Evolutionary conservation across 2,329 filamentous ascomycete species (phyloP).

Genomic region (Alternaria gansuensis): DNA sequence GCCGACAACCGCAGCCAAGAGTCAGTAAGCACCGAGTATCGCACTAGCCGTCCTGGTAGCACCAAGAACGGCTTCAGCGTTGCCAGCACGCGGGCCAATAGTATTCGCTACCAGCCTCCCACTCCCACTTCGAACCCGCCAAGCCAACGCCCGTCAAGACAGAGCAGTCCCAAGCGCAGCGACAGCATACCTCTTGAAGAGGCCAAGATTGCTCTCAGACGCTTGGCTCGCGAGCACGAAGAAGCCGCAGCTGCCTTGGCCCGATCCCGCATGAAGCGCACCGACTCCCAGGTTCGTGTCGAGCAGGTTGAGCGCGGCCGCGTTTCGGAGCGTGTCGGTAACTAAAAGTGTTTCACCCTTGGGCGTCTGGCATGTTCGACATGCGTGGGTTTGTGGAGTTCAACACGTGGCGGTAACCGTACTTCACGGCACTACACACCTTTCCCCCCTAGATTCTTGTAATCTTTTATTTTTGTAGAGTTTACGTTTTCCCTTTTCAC

Average conservation of each 20-base stretch:
- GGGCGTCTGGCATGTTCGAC: constrained; percentile 4
- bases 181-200: constrained; percentile 44
- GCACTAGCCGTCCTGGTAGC: constrained; percentile 35
- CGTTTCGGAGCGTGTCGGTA: constrained; percentile 25
- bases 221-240: constrained; percentile 42
- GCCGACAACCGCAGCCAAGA: constrained; percentile 38
- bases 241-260: constrained; percentile 33
- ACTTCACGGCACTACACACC: constrained; percentile 1
- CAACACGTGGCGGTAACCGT: constrained; percentile 1
- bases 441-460: constrained; percentile 1
- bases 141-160: constrained; percentile 39
- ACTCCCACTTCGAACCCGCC: constrained; percentile 30
- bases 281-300: constrained; percentile 23
- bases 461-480: background rate
- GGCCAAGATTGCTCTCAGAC: constrained; percentile 38
- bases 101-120: constrained; percentile 36
- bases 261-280: constrained; percentile 21
- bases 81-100: constrained; percentile 42
- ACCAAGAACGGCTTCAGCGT: constrained; percentile 39
- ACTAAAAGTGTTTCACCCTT: constrained; percentile 17
- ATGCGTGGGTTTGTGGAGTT: background rate
- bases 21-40: constrained; percentile 43
- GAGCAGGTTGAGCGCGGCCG: constrained; percentile 35
- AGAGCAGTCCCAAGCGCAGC: constrained; percentile 41
- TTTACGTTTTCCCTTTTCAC: constrained; percentile 4